These are phyloP conservation scores for Rhynchosporium secalis DNA, from an alignment of 2,329 filamentous ascomycete species.

Conservation along the genomic window DNA sequence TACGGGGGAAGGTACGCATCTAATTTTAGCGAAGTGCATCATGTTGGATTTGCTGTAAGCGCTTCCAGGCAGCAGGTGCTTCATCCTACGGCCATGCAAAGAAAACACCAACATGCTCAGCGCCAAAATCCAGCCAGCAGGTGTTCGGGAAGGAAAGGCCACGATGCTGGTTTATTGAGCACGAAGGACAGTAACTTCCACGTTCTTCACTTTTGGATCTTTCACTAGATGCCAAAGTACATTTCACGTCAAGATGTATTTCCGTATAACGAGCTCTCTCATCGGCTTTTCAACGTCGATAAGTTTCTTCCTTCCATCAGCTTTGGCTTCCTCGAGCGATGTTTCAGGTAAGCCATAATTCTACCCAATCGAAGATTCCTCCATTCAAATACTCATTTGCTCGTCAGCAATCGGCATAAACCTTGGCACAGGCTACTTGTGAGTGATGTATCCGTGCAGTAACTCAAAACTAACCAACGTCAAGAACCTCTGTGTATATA, in stretches of 20 bases:
- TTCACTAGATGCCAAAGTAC: no score
- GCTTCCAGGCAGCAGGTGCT: no score
- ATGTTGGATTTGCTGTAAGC: no score
- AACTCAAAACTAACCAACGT: background rate
- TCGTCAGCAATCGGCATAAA: slow-evolving; percentile 5
- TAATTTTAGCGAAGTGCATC: no score
- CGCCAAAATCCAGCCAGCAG: no score
- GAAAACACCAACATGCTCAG: no score
- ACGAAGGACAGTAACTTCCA: no score
- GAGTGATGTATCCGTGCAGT: background rate
- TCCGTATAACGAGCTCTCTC: background rate
- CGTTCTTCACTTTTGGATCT: no score
- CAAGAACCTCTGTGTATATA: background rate
- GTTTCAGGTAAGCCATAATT: background rate
- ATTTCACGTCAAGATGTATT: background rate
- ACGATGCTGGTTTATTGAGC: no score
- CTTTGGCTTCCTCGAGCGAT: background rate
- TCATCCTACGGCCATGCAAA: no score
- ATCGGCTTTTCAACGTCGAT: background rate
- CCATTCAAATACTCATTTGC: background rate
- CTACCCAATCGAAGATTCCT: background rate
- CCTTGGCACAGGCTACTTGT: slow-evolving; percentile 1
- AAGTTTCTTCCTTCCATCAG: background rate
- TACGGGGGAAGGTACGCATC: no score
- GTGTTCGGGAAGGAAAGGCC: no score